A percentile compares a stretch with the other conserved stretches of the same genome.
These are phyloP conservation scores for Lachnellula hyalina DNA, from an alignment of 2,329 filamentous ascomycete species.

Conservation along the genomic window DNA sequence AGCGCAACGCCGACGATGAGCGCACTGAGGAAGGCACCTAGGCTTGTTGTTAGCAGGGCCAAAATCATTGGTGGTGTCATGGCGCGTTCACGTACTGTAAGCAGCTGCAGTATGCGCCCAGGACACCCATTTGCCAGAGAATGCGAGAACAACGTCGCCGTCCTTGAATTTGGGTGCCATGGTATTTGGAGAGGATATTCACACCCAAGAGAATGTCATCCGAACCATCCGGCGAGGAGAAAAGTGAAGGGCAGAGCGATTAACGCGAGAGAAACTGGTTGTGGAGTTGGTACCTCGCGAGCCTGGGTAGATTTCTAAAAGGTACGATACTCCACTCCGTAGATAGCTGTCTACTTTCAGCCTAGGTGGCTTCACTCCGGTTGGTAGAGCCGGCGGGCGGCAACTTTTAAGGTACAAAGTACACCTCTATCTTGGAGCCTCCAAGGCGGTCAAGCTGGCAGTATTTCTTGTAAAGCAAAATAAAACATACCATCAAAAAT, in stretches of 20 bases:
- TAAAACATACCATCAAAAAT: neutral
- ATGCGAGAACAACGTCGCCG: slow-evolving; percentile 52
- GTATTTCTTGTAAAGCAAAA: neutral
- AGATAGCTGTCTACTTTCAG: too few relatives aligned
- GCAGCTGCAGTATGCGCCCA: slow-evolving; percentile 80
- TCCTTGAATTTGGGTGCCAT: slow-evolving; percentile 56
- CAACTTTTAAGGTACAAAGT: too few relatives aligned
- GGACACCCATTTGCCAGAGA: slow-evolving; percentile 87
- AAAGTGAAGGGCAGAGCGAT: slow-evolving; percentile 8
- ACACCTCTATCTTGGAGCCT: neutral
- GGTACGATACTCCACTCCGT: too few relatives aligned
- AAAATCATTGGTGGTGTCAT: neutral
- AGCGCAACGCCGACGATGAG: slow-evolving; percentile 73
- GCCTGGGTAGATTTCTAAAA: too few relatives aligned
- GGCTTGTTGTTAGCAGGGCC: slow-evolving; percentile 16
- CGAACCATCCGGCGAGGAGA: slow-evolving; percentile 22
- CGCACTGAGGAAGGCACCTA: slow-evolving; percentile 81
- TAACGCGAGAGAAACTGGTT: slow-evolving; percentile 3
- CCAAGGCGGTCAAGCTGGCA: neutral
- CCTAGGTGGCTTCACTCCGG: too few relatives aligned
- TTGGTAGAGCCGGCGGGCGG: too few relatives aligned
- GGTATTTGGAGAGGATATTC: slow-evolving; percentile 17
- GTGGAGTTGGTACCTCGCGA: too few relatives aligned
- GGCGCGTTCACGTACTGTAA: slow-evolving; percentile 56
- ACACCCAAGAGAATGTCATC: slow-evolving; percentile 28